A percentile compares a stretch with the other conserved stretches of the same genome.
Evolutionary conservation across 2,329 filamentous ascomycete species (phyloP).

Genomic region (Alternaria arborescens): DNA sequence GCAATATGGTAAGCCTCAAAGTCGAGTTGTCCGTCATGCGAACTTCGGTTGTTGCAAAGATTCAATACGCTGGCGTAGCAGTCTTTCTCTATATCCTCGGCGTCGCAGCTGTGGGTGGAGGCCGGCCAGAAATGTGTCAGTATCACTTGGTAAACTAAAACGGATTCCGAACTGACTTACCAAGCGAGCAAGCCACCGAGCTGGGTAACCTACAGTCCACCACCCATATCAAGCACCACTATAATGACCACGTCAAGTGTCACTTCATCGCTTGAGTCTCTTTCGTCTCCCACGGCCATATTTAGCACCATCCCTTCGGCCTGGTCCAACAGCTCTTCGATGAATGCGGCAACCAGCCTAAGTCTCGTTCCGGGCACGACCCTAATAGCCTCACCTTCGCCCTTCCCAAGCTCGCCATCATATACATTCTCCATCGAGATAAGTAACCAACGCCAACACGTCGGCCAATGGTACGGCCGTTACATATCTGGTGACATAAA

Average conservation of each 20-base stretch:
- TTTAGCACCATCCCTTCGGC: background rate
- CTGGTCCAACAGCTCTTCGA: background rate
- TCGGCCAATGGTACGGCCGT: constrained; percentile 9
- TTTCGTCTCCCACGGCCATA: background rate
- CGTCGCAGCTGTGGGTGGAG: background rate
- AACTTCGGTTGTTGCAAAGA: background rate
- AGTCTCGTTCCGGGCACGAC: background rate
- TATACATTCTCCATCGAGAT: constrained; percentile 12
- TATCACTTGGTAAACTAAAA: background rate
- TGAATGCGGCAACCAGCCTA: background rate
- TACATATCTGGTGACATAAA: constrained; percentile 1
- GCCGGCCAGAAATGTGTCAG: background rate
- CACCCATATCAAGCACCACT: background rate
- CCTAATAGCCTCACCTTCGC: background rate
- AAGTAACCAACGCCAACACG: constrained; percentile 11
- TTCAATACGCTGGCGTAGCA: background rate
- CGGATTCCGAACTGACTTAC: background rate
- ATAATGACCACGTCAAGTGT: background rate
- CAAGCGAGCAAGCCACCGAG: background rate
- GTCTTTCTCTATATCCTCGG: background rate
- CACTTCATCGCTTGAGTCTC: background rate
- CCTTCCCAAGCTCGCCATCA: background rate
- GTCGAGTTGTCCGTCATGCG: background rate
- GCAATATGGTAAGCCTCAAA: background rate
- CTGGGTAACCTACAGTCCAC: background rate